Evolutionary conservation across 2,329 filamentous ascomycete genomes (phyloP), one percentile per base, ranked within the genome.

Genomic region (Colletotrichum gigasporum): DNA sequence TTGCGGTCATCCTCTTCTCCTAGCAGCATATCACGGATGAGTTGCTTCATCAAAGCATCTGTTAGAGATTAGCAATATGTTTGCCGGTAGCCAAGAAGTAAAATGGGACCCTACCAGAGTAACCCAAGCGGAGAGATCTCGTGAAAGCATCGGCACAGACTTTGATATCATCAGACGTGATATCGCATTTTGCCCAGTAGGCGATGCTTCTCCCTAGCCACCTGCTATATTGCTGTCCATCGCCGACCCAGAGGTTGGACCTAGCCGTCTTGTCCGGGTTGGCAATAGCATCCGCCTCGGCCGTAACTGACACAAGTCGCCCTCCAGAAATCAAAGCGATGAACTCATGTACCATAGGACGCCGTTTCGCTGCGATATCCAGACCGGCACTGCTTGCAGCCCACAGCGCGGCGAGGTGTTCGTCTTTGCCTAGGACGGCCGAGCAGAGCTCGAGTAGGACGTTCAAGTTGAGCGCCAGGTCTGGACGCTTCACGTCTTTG

Each of bases 171-270:
- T 74, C 69, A 68, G 74, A 75, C 69, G 59, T 67, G 30, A 67
- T 75, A 58, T 58, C 69, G 12, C 30, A 28, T 45, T 68, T 74
- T 42, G 71, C 76, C 80, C 76, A 89, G 24, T 68, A 72, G 28
- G 73, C 80, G 51, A 96, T 81, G 72, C 89, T 92, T 12, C 76
- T 77, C 2, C 89, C 91, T 37, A 97, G 76, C 94, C 94, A 97
- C 28, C 77, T 77, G 11, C 87, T 85, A 77, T 92, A 97, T 16
- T 83, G 74, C 24, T 80, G 80, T 3, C 90, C 90, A 67, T 89
- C 84, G 0, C 87, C 83, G 32, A 92, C 71, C 92, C 93, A 96
- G 68, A 67, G 5, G 71, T 68, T 18, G 71, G 73, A 16, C 59
- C 69, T 26, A 1, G 53, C 51, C 2, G 69, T 32, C 1, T 70